Base-by-base conservation (phyloP, 805 yeast species). In the Candida wancherniae region DNA sequence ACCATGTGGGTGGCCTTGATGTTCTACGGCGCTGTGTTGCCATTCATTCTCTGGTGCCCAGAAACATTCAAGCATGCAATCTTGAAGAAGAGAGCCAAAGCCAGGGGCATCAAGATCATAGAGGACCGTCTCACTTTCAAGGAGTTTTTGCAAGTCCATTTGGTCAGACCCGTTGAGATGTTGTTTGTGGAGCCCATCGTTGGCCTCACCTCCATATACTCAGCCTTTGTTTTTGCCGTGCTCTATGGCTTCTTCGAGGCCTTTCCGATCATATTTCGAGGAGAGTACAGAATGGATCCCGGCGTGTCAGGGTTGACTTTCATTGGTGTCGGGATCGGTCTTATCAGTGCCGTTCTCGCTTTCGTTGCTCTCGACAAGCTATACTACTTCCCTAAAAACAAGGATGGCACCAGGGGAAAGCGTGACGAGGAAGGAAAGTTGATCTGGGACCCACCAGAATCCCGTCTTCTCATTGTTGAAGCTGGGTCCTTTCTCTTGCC, bases 241-340 rank as follows among this genome's bases (percentile, higher is more conserved):
- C 58, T 82, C 32, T 82, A 81, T 44, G 88, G 86, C 0, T 82
- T 81, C 65, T 82, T 82, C 48, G 88, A 81, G 54, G 87, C 87
- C 3, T 80, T 67, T 58, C 87, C 87, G 6, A 73, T 81, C 30
- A 81, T 82, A 39, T 82, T 80, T 60, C 63, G 73, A 49, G 84
- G 82, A 20, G 72, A 67, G 15, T 80, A 82, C 53, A 42, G 40
- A 3, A 78, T 81, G 85, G 50, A 48, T 22, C 37, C 60, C 2
- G 88, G 86, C 34, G 58, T 73, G 9, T 70, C 85, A 1, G 86
- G 88, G 9, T 61, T 82, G 34, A 71, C 87, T 5, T 82, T 82
- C 54, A 55, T 82, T 18, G 84, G 83, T 24, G 81, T 82, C 34
- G 84, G 86, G 42, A 34, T 80, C 19, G 92, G 92, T 9, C 61